phyloP scores from a whole-genome alignment of 2,329 filamentous ascomycete species.

The Epichloe bromicola region DNA sequence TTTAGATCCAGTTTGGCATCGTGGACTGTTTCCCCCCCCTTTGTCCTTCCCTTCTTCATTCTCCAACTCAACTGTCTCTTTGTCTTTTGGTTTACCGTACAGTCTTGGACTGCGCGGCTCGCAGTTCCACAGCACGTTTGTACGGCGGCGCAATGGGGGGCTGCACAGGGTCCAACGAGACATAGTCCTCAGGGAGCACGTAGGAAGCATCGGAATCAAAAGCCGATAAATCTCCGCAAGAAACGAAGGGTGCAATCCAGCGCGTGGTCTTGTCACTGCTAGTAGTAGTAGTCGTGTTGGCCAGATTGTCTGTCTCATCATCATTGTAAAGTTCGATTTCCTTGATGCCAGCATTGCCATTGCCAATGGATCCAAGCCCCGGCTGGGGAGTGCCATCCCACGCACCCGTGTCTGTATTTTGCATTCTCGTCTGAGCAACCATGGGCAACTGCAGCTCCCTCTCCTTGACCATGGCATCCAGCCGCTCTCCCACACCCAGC shows the following conservation, averaged over 20 bases:
- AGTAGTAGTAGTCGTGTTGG: slow-evolving; percentile 22
- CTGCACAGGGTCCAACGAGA: slow-evolving; percentile 83
- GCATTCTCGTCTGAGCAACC: slow-evolving; percentile 28
- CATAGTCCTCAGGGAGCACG: slow-evolving; percentile 70
- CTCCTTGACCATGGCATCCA: slow-evolving; percentile 37
- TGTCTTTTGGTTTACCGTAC: slow-evolving; percentile 1
- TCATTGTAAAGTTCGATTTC: slow-evolving; percentile 29
- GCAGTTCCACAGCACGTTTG: slow-evolving; percentile 73
- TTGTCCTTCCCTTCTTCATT: background rate
- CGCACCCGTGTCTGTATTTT: slow-evolving; percentile 30
- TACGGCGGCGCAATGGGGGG: slow-evolving; percentile 97
- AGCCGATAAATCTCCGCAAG: slow-evolving; percentile 88
- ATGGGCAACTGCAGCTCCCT: slow-evolving; percentile 27
- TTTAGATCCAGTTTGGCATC: background rate
- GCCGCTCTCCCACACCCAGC: slow-evolving; percentile 48
- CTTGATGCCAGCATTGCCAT: slow-evolving; percentile 24
- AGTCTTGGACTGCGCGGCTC: slow-evolving; percentile 21
- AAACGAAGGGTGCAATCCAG: slow-evolving; percentile 92
- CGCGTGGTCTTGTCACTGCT: slow-evolving; percentile 30
- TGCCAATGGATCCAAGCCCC: slow-evolving; percentile 8
- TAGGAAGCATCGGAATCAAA: slow-evolving; percentile 97
- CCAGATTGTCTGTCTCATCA: slow-evolving; percentile 13
- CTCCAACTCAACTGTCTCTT: background rate
- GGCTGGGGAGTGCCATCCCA: slow-evolving; percentile 24
- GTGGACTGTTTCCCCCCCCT: background rate